Evolutionary conservation across 176 grass and related monocot species (phyloP).

Genomic region (Carex littledalei): DNA sequence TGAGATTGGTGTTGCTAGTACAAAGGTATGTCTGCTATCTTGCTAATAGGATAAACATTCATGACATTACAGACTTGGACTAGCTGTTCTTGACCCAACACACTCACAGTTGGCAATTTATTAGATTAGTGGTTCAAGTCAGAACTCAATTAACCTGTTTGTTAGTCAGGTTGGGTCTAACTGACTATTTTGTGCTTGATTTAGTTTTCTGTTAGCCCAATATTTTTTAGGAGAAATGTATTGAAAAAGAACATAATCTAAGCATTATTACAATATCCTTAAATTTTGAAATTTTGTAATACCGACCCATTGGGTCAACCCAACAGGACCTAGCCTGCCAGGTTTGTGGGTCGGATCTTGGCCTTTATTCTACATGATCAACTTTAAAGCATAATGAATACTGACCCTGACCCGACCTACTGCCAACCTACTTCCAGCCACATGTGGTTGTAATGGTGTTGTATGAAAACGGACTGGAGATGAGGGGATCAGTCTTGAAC

Average conservation of each 20-base stretch:
- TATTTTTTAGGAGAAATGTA: conserved; percentile 1
- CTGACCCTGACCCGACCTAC: background rate
- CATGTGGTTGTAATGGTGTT: background rate
- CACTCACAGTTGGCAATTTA: background rate
- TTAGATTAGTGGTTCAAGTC: background rate
- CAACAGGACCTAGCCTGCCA: background rate
- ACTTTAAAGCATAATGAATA: background rate
- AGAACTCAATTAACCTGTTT: background rate
- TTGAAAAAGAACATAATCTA: background rate
- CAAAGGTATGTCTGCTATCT: conserved; percentile 43
- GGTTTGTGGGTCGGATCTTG: background rate
- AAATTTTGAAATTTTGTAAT: background rate
- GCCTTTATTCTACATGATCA: background rate
- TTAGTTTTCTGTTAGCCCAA: background rate
- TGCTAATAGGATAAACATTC: background rate
- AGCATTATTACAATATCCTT: background rate
- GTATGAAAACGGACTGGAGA: background rate
- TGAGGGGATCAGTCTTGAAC: background rate
- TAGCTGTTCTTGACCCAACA: background rate
- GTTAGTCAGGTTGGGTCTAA: background rate
- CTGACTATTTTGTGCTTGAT: background rate
- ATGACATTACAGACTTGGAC: background rate
- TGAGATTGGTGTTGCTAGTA: conserved; percentile 96
- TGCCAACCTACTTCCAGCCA: background rate
- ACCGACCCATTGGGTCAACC: background rate